These are phyloP conservation scores for Sutorius eximius DNA, from an alignment of 1,284 basidiomycete species.

Conservation along the genomic window DNA sequence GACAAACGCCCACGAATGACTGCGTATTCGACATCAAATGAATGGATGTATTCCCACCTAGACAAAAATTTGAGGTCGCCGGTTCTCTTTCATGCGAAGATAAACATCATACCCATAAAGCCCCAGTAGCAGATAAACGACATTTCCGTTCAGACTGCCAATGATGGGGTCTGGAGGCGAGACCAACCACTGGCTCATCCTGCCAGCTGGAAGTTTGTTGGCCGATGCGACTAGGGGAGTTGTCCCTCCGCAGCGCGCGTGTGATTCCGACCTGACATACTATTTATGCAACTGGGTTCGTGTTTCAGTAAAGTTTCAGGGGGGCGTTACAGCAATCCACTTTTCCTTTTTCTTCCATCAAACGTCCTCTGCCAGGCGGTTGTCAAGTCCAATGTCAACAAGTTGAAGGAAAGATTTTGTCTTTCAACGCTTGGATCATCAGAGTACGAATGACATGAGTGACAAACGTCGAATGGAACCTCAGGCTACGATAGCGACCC, in stretches of 20 bases:
- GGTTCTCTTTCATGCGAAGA: not conserved
- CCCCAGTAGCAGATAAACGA: slow-evolving; percentile 10
- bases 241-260: not conserved
- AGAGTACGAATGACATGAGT: too few species aligned
- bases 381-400: not conserved
- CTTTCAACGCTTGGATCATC: not conserved
- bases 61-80: not conserved
- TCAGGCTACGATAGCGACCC: too few species aligned
- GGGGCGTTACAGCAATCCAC: not conserved
- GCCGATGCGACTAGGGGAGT: too few species aligned
- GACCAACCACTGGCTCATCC: slow-evolving; percentile 1
- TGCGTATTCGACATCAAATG: slow-evolving; percentile 16
- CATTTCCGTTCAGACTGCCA: not conserved
- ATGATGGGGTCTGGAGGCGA: not conserved
- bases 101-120: slow-evolving; percentile 12
- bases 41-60: slow-evolving; percentile 27
- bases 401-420: not conserved
- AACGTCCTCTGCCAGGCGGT: not conserved
- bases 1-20: slow-evolving; percentile 14
- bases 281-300: not conserved
- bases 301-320: slow-evolving; percentile 9
- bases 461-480: too few species aligned
- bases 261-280: not conserved
- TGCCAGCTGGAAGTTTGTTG: not conserved
- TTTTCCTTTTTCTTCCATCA: not conserved